Evolutionary conservation across 2,329 filamentous ascomycete species (phyloP), one percentile per base, ranked within the genome.

Genomic region (Thermothelomyces thermophilus): DNA sequence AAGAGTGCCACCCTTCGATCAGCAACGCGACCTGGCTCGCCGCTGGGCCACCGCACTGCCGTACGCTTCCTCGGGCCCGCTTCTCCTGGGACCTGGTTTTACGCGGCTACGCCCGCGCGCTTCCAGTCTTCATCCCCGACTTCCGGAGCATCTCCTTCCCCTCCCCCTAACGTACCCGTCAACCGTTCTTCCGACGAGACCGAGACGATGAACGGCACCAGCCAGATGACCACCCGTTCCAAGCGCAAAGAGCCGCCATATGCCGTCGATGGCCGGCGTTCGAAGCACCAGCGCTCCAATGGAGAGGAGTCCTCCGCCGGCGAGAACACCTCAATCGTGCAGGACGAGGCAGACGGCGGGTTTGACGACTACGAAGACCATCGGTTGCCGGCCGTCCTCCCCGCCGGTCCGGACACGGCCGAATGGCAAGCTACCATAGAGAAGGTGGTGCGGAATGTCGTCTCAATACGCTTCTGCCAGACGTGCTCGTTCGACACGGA

Each of bases 401-500:
- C 60, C 1, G 49, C 50, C 10, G 60, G 53, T 14, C 57, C 63
- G 17, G 64, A 67, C 49, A 62, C 64, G 39, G 63, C 62, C 41
- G 65, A 67, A 71, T 98, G 93, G 93, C 91, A 97, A 69, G 86
- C 84, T 44, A 96, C 90, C 0, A 95, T 97, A 53, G 90, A 96
- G 68, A 85, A 83, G 54, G 93, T 98, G 3, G 90, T 98, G 47
- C 84, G 86, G 65, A 95, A 90, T 60, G 93, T 97, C 16, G 93
- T 98, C 43, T 95, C 91, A n/a, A 97, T 98, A 62, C 87, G 95
- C 59, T 98, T 98, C 73, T 97, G 91, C 67, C 90, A 96, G 75
- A 96, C 93, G 0, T 95, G 88, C 67, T 90, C 91, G 20, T 98
- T 98, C 67, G 93, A 98, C 67, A 97, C 93, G n/a, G 93, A 98